Base-by-base conservation (phyloP, 768 basidiomycete species). In the Kwoniella bestiolae region DNA sequence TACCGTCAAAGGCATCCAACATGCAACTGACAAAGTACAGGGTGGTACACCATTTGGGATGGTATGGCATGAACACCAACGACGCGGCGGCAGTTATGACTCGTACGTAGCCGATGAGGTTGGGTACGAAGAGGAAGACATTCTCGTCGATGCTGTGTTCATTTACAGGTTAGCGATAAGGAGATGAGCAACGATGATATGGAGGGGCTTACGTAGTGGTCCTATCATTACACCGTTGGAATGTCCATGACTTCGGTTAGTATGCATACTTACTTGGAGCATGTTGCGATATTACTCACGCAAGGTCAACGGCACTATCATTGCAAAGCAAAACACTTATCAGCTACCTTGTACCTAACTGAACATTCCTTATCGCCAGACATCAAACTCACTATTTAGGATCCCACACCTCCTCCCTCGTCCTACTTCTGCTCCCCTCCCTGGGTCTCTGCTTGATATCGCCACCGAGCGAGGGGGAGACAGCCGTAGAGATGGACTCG, bases 41-140 rank as follows among this genome's bases (percentile, higher is more conserved):
- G 44, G 94, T 78, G 0, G 94, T 97, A 82, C 92, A 94, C 75
- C 89, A 89, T 76, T 91, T 91, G 6, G 95, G 96, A 78, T 96
- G 92, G 67, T 90, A 90, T 78, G 89, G 91, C 95, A 99, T 99
- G 80, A 86, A 95, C 78, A 90, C 88, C 8, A 99, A 84, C 3
- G 94, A 89, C 23, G 94, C 82, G 0, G 88, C 95, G 12, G 95
- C 96, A 57, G 96, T 85, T 71, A 99, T 85, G 75, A 99, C 86
- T 46, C 96, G 90, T 28, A 88, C 85, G 80, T 99, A 99, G 21
- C 72, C 95, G 79, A 99, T 97, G 76, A 99, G 84, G 82, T 99
- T 99, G 41, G 96, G 94, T 16, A 94, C 86, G 83, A 98, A 99
- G 56, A 98, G 87, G 81, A 95, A 99, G 70, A 98, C 90, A 81